Base-by-base conservation (phyloP, 2,329 filamentous ascomycete genomes). In the Gremmenia infestans region DNA sequence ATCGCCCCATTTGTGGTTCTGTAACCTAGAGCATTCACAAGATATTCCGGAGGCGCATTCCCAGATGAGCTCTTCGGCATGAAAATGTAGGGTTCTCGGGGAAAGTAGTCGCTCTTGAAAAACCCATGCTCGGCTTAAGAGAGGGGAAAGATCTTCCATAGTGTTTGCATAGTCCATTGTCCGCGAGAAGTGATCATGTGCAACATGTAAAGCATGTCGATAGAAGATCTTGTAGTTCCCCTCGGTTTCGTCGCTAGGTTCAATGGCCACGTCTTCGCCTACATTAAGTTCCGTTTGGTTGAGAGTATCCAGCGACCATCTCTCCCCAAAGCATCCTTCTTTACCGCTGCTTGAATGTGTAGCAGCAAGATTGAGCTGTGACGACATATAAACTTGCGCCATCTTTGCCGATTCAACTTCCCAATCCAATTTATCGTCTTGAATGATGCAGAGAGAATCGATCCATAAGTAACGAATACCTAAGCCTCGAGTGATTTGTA, bases 1-100 rank as follows among this genome's bases (percentile, higher is more conserved):
- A n/a, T 50, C 35, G 14, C 48, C 48, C 15, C 32, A 19, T 39
- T 50, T 35, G 22, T 37, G 36, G 14, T 40, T 37, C 25, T 40
- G 28, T 19, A 50, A n/a, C 14, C 48, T 39, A 9, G 48, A 50
- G 17, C 48, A 50, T 39, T 50, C 48, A 19, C 48, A 50, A 9
- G 48, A 50, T 14, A 50, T 37, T 25, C 48, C 48, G 11, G 48
- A 50, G 12, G 48, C 48, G 22, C 48, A 50, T 22, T 50, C 48
- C 48, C 48, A 50, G n/a, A 50, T 50, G n/a, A 50, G 35, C 35
- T 50, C 48, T 23, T 50, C 48, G 9, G 48, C 48, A n/a, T 50
- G 48, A 22, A 50, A 50, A n/a, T 50, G 48, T 25, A 50, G 25
- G 9, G 48, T 37, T 23, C 35, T 50, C 11, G 22, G 19, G n/a